Evolutionary conservation across 306 rosid species (phyloP).

Genomic region (Rosa chinensis): DNA sequence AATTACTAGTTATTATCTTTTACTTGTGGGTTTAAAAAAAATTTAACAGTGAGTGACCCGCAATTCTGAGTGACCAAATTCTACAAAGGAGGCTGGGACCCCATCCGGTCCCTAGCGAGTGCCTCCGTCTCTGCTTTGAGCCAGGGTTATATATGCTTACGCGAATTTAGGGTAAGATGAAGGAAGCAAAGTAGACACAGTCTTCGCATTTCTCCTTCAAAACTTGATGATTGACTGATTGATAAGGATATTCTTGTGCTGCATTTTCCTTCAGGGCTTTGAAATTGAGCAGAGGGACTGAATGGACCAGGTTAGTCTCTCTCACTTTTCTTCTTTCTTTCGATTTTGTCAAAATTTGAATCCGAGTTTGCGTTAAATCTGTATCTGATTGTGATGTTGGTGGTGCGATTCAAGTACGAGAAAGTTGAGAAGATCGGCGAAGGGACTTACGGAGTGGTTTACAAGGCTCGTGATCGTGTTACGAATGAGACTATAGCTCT

Average conservation of each 20-base stretch:
- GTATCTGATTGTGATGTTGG: constrained; percentile 14
- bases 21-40: no score
- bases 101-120: neutral
- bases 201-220: no score
- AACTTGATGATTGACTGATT: neutral
- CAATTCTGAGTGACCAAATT: no score
- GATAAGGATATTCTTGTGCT: neutral
- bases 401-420: constrained; percentile 59
- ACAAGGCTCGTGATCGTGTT: constrained; percentile 82
- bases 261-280: neutral
- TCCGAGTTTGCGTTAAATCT: neutral
- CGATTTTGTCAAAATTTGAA: neutral
- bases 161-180: neutral
- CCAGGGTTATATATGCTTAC: neutral
- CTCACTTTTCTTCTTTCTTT: neutral
- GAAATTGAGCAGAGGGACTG: neutral
- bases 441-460: constrained; percentile 92
- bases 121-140: neutral
- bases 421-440: constrained; percentile 93
- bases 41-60: neutral
- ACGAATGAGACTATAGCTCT: constrained; percentile 81
- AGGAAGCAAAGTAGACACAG: neutral
- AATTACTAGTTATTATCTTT: no score
- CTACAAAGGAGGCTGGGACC: neutral
- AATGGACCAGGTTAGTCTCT: constrained; percentile 3